phyloP scores from a whole-genome alignment of 192 early-diverging fungal species.

The Ambispora gerdemannii region DNA sequence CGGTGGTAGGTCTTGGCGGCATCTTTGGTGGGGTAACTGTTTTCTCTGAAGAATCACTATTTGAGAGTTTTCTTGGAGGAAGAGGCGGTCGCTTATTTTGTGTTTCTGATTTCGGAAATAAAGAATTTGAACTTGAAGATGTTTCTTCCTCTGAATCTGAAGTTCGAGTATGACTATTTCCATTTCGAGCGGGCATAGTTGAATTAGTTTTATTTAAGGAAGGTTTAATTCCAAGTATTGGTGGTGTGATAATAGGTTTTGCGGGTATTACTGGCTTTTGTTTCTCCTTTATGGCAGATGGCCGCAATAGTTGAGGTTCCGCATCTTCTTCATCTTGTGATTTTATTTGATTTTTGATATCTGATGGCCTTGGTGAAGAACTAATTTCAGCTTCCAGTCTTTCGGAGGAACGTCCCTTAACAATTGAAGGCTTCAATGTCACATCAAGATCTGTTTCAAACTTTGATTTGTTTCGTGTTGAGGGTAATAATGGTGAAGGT shows the following conservation, averaged over 20 bases:
- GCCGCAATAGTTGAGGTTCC: not conserved
- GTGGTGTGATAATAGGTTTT: not conserved
- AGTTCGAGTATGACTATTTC: not conserved
- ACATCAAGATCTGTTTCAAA: not conserved
- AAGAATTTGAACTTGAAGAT: not conserved
- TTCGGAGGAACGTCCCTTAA: not conserved
- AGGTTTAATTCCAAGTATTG: not conserved
- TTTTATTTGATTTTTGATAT: not conserved
- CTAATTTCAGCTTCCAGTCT: not conserved
- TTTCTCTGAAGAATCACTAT: not conserved
- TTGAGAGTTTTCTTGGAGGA: slow-evolving; percentile 19
- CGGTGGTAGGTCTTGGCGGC: not conserved
- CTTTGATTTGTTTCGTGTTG: not conserved
- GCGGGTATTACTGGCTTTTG: not conserved
- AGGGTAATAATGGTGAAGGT: not conserved
- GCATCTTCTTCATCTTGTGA: not conserved
- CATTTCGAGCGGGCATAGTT: not conserved
- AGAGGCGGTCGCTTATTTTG: not conserved
- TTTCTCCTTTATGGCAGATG: not conserved
- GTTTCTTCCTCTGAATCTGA: not conserved
- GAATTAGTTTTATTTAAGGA: not conserved
- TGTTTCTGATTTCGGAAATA: no score
- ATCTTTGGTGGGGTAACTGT: not conserved
- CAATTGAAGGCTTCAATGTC: no score
- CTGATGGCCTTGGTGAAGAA: not conserved